Evolutionary conservation across 768 basidiomycete species (phyloP).

Genomic region (Zangia roseola): DNA sequence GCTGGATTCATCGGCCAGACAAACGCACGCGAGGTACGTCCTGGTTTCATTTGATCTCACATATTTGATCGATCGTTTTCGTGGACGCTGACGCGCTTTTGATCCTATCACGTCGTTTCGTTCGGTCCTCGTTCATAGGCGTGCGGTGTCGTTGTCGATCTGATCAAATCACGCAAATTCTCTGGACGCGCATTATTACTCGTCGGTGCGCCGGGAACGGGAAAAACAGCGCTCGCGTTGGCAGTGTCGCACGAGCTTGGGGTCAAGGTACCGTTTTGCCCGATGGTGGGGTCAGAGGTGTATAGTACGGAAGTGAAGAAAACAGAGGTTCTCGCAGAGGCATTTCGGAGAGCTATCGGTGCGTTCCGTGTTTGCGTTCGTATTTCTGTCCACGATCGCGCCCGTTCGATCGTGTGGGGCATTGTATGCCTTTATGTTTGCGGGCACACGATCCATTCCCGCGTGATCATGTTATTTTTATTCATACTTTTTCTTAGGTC

Average conservation of each 20-base stretch:
- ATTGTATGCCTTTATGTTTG: too few species aligned
- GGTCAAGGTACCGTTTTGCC: slow-evolving; percentile 93
- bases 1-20: slow-evolving; percentile 92
- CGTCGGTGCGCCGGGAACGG: slow-evolving; percentile 95
- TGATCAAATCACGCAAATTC: slow-evolving; percentile 89
- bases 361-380: slow-evolving; percentile 30
- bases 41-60: background rate
- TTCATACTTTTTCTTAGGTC: slow-evolving; percentile 40
- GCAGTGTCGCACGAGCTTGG: slow-evolving; percentile 95
- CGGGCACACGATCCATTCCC: too few species aligned
- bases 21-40: slow-evolving; percentile 81
- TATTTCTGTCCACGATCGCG: background rate
- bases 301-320: slow-evolving; percentile 98
- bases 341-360: slow-evolving; percentile 95
- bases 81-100: background rate
- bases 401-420: too few species aligned
- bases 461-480: background rate
- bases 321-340: slow-evolving; percentile 95
- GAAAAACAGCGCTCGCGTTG: slow-evolving; percentile 96
- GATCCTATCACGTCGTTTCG: too few species aligned
- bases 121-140: slow-evolving; percentile 48
- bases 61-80: background rate
- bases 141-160: slow-evolving; percentile 86
- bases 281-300: slow-evolving; percentile 98
- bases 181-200: slow-evolving; percentile 90